Base-by-base conservation (phyloP, 2,329 filamentous ascomycete genomes). In the Sporothrix inflata region DNA sequence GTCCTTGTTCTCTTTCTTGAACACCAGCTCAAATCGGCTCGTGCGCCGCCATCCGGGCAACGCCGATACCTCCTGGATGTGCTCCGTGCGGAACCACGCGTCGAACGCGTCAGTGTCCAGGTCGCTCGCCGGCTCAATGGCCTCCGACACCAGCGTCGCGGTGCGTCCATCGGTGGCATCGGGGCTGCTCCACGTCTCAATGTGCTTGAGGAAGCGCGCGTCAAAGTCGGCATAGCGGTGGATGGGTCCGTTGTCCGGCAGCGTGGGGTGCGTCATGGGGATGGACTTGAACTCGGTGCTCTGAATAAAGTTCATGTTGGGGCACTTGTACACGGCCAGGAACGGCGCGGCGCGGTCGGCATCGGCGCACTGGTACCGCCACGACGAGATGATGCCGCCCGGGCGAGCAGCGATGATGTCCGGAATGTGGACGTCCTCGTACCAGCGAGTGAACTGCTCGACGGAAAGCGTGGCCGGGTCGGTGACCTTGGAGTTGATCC, bases 351-450 rank as follows among this genome's bases (percentile, higher is more conserved):
- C 40, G 1, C 69, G 60, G 42, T 21, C 40, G 4, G 66, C n/a
- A 30, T 76, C 75, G 5, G 70, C 34, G n/a, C 65, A 69, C 51
- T 75, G 71, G 42, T 75, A 75, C 27, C 75, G 69, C 73, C 73
- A 75, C 0, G 73, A 75, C 19, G 75, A 34, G 12, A 73, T 55
- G 60, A 76, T 75, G 68, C 73, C 74, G 14, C 71, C 73, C 1
- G 65, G 40, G 42, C 74, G 74, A 16, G 74, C 75, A 21, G 71
- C 71, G 63, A 76, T 75, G 71, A 74, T 75, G 69, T 76, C 74
- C n/a, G 74, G 75, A 60, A 76, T 75, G 61, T 76, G 75, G 19
- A 75, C 66, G 4, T 73, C 69, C 57, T 76, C 74, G 63, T 76
- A 76, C 74, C 74, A 76, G 40, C 73, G 53, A 30, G 65, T 45